Conservation (phyloP, 164 flowering plant genomes). For the Aristolochia californica region DNA sequence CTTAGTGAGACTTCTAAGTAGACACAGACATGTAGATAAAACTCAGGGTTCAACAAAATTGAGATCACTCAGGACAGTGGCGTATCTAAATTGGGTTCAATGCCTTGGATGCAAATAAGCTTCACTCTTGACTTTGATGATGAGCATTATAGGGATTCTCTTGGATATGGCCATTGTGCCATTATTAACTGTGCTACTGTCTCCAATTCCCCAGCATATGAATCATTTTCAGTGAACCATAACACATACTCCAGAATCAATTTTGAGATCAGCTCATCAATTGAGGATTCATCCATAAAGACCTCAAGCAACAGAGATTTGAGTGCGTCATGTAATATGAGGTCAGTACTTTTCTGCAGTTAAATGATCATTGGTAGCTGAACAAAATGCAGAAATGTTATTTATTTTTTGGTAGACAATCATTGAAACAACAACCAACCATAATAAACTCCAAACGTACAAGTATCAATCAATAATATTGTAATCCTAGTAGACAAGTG, state of each 20-base stretch:
- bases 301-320: conserved; percentile 56
- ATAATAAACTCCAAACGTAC: no score
- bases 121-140: conserved; percentile 35
- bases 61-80: conserved; percentile 87
- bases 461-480: no score
- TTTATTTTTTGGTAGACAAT: no score
- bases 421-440: no score
- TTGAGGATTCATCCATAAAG: conserved; percentile 22
- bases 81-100: conserved; percentile 68
- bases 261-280: conserved; percentile 17
- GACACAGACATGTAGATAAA: conserved; percentile 79
- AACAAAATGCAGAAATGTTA: no score
- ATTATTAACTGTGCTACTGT: conserved; percentile 10
- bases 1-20: conserved; percentile 31
- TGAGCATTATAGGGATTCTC: conserved; percentile 5
- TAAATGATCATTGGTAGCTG: no score
- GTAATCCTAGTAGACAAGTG: no score
- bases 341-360: conserved; percentile 63
- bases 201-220: conserved; percentile 10
- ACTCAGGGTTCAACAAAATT: conserved; percentile 77
- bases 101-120: conserved; percentile 85
- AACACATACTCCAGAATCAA: conserved; percentile 23
- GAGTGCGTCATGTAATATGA: conserved; percentile 60
- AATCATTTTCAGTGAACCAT: conserved; percentile 8
- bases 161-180: conserved; percentile 14